Percentiles rank a stretch among this genome's conserved stretches.
These are phyloP conservation scores for Neofusicoccum sp. DNA, from an alignment of 2,329 filamentous ascomycete genomes.

Conservation along the genomic window DNA sequence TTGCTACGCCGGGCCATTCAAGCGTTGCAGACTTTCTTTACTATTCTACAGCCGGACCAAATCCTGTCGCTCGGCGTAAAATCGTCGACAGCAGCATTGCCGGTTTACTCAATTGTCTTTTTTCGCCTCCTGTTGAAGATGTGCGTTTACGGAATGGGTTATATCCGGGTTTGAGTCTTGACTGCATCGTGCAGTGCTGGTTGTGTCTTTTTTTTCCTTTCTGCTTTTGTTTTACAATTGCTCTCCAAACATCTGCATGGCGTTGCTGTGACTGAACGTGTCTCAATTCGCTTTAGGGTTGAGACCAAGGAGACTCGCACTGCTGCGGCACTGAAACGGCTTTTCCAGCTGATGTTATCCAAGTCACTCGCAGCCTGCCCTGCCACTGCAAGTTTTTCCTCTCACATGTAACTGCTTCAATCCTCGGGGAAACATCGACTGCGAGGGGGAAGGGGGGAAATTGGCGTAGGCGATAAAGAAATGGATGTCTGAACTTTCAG, in stretches of 20 bases:
- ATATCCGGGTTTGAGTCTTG: slow-evolving; percentile 13
- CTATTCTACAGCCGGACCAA: neutral
- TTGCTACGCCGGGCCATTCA: neutral
- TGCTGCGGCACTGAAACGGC: slow-evolving; percentile 11
- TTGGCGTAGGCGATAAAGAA: slow-evolving; percentile 8
- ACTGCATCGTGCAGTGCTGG: neutral
- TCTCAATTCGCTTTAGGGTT: slow-evolving; percentile 7
- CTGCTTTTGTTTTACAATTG: neutral
- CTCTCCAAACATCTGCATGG: slow-evolving; percentile 11
- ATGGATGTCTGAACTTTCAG: slow-evolving; percentile 8
- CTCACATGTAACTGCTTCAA: slow-evolving; percentile 5
- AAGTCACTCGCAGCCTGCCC: neutral
- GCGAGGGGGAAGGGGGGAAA: neutral
- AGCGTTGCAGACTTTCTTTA: slow-evolving; percentile 4
- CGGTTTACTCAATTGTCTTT: neutral
- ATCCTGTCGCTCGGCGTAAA: neutral
- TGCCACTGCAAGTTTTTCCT: neutral
- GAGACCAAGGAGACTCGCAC: slow-evolving; percentile 6
- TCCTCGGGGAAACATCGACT: neutral
- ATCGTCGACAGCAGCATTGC: neutral
- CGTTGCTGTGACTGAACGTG: slow-evolving; percentile 8
- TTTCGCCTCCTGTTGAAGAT: slow-evolving; percentile 9
- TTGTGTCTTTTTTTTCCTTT: neutral
- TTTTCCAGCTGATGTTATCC: slow-evolving; percentile 3
- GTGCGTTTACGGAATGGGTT: slow-evolving; percentile 13